These are phyloP conservation scores for Zostera marina DNA, from an alignment of 116 monocot species.

Conservation along the genomic window DNA sequence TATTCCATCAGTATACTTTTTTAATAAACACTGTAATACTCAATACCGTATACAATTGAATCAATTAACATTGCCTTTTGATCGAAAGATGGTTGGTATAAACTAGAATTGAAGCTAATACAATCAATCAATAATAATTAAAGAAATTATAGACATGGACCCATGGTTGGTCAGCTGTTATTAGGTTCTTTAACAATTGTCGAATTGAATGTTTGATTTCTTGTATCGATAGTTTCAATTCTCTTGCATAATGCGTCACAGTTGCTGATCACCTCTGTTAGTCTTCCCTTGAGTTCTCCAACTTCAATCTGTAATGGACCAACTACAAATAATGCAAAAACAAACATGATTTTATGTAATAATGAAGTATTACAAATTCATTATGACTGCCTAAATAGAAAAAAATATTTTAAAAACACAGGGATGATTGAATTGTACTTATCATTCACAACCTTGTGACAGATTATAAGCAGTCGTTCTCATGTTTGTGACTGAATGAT, in stretches of 20 bases:
- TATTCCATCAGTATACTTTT: too few relatives aligned
- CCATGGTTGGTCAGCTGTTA: too few relatives aligned
- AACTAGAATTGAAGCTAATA: too few relatives aligned
- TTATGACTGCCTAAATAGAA: background rate
- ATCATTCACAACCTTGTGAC: constrained; percentile 47
- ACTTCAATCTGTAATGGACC: constrained; percentile 66
- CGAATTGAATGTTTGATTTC: constrained; percentile 30
- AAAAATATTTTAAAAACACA: background rate
- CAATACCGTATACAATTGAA: too few relatives aligned
- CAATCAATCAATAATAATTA: too few relatives aligned
- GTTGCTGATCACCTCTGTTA: constrained; percentile 90
- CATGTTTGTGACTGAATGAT: constrained; percentile 67
- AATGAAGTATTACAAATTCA: background rate
- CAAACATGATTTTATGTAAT: background rate
- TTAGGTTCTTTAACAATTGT: constrained; percentile 4
- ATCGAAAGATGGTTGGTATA: too few relatives aligned
- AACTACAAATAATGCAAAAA: constrained; percentile 26
- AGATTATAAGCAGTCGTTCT: constrained; percentile 46
- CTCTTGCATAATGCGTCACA: constrained; percentile 91
- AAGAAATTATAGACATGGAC: too few relatives aligned
- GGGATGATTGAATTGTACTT: too few relatives aligned
- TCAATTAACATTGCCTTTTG: too few relatives aligned
- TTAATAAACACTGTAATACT: too few relatives aligned
- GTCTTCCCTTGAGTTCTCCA: constrained; percentile 83
- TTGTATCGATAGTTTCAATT: constrained; percentile 57